phyloP scores from a whole-genome alignment of 371 early-diverging fungal species.

The Mucor indicus region DNA sequence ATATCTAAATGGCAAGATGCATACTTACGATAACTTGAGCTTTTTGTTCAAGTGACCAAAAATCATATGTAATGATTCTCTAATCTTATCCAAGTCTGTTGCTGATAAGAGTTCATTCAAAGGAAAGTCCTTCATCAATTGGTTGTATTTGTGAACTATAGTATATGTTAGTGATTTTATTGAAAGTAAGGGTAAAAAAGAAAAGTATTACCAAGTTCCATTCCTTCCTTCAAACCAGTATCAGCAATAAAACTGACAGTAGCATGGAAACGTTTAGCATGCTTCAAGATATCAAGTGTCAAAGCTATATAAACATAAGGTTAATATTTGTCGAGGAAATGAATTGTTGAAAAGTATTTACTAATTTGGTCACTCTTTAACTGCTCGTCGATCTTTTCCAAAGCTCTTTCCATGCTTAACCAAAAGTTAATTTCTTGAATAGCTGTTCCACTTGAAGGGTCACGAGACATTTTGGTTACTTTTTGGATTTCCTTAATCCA shows the following conservation, averaged over 20 bases:
- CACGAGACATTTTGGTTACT: conserved; percentile 92
- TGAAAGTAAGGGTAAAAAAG: not conserved
- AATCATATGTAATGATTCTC: conserved; percentile 77
- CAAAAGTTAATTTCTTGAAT: conserved; percentile 98
- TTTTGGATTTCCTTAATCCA: conserved; percentile 99
- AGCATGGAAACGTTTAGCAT: conserved; percentile 97
- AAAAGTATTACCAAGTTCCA: conserved; percentile 65
- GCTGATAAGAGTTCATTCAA: conserved; percentile 93
- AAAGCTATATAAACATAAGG: conserved; percentile 51
- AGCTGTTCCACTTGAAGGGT: conserved; percentile 90
- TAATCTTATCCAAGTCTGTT: conserved; percentile 84
- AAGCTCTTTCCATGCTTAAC: conserved; percentile 93
- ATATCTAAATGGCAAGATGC: not conserved
- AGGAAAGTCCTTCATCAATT: conserved; percentile 98
- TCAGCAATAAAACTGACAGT: conserved; percentile 98
- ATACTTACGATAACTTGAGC: conserved; percentile 78
- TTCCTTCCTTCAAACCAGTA: conserved; percentile 94
- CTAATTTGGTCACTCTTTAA: conserved; percentile 89
- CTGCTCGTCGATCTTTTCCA: conserved; percentile 92
- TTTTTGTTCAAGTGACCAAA: conserved; percentile 97
- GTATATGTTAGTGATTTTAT: not conserved
- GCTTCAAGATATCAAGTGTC: conserved; percentile 90
- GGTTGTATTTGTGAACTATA: conserved; percentile 90
- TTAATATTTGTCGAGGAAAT: not conserved
- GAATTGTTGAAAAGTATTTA: conserved; percentile 15